Evolutionary conservation across 441 rosid species (phyloP).

Genomic region (Eutrema salsugineum): DNA sequence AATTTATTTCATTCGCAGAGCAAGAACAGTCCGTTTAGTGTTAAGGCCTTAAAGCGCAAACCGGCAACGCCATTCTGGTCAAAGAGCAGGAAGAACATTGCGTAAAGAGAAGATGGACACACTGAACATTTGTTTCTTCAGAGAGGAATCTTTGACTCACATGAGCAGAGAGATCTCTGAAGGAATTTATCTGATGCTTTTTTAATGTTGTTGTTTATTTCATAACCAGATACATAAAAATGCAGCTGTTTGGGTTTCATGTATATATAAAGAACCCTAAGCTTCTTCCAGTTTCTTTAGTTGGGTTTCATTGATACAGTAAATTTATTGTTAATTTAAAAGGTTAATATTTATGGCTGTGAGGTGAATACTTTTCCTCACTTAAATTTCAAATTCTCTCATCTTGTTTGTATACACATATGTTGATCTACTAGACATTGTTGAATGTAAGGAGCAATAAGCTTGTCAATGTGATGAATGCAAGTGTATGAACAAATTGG

Average conservation of each 20-base stretch:
- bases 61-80: constrained; percentile 69
- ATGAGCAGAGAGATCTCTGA: constrained; percentile 3
- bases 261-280: constrained; percentile 16
- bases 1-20: constrained; percentile 44
- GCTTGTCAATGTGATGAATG: constrained; percentile 91
- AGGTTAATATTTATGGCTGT: constrained; percentile 4
- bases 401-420: too few species aligned
- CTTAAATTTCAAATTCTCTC: too few species aligned
- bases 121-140: constrained; percentile 6
- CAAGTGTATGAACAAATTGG: constrained; percentile 79
- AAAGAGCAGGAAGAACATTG: constrained; percentile 41
- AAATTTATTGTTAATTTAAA: constrained; percentile 12
- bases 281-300: constrained; percentile 12
- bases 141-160: not conserved
- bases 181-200: constrained; percentile 11
- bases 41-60: constrained; percentile 65
- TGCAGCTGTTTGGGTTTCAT: constrained; percentile 5
- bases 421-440: too few species aligned
- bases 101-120: constrained; percentile 22
- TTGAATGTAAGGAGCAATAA: not conserved
- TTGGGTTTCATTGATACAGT: constrained; percentile 6
- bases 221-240: constrained; percentile 8
- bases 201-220: constrained; percentile 25
- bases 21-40: constrained; percentile 68
- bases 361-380: too few species aligned